Conservation (phyloP, 139 green algal genomes). For the Axilococcus clingmanii region DNA sequence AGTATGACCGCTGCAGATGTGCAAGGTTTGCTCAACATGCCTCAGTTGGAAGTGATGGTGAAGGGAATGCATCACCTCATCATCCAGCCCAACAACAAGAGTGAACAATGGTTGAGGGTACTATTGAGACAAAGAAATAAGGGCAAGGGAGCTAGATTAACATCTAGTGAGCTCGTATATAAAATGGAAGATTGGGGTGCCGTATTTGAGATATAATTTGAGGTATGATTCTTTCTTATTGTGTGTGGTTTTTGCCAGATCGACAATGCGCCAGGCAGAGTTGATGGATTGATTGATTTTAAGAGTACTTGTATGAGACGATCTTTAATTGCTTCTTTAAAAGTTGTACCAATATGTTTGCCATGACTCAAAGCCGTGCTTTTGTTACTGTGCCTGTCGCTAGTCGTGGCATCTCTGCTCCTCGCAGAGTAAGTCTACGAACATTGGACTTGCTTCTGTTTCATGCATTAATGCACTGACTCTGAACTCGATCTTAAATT, state of each 20-base stretch:
- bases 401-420: background rate
- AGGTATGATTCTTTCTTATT: background rate
- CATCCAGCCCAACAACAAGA: background rate
- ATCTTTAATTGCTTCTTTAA: background rate
- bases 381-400: slow-evolving; percentile 7
- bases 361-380: slow-evolving; percentile 6
- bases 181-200: slow-evolving; percentile 2
- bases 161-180: slow-evolving; percentile 17
- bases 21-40: background rate
- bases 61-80: no score
- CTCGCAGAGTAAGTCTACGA: slow-evolving; percentile 4
- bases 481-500: background rate
- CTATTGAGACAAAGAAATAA: slow-evolving; percentile 1
- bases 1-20: background rate
- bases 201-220: background rate
- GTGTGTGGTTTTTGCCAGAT: background rate
- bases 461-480: background rate
- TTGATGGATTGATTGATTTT: background rate
- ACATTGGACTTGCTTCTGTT: background rate
- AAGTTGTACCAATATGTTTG: background rate
- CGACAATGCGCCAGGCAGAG: background rate
- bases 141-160: background rate
- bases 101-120: slow-evolving; percentile 10
- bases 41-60: background rate
- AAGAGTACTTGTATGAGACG: background rate